Conservation (phyloP, 495 filamentous ascomycete genomes). For the Aspergillus cavernicola region DNA sequence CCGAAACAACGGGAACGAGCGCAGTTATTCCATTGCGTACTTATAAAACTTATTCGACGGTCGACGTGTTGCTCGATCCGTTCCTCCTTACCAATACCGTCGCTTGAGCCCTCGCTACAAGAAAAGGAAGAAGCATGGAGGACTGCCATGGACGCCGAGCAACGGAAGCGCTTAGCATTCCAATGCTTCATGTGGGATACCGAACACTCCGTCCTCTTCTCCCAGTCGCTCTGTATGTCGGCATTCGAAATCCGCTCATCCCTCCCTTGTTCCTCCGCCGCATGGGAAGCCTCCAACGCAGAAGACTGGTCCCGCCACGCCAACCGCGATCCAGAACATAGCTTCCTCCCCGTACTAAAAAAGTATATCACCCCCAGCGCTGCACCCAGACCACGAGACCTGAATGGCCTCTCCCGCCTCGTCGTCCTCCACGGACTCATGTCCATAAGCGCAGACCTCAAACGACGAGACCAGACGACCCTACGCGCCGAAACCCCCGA, state of each 20-base stretch:
- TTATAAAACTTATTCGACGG: conserved; percentile 56
- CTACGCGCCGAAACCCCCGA: conserved; percentile 36
- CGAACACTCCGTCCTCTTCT: conserved; percentile 54
- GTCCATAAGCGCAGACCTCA: conserved; percentile 54
- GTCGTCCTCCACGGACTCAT: conserved; percentile 53
- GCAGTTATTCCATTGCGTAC: conserved; percentile 53
- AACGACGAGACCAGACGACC: conserved; percentile 53
- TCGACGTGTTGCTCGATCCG: conserved; percentile 48
- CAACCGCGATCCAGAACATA: conserved; percentile 22
- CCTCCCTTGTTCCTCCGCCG: conserved; percentile 41
- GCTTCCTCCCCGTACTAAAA: conserved; percentile 48
- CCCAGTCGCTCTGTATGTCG: conserved; percentile 56
- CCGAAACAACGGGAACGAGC: conserved; percentile 53
- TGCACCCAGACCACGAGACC: conserved; percentile 27
- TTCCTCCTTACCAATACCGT: not conserved
- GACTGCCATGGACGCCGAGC: conserved; percentile 48
- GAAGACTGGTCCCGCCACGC: conserved; percentile 41
- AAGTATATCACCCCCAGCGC: conserved; percentile 44
- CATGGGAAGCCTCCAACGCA: conserved; percentile 51
- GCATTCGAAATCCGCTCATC: conserved; percentile 51
- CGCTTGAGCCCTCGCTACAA: not conserved
- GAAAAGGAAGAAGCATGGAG: conserved; percentile 31
- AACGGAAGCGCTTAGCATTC: conserved; percentile 50
- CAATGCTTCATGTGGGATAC: conserved; percentile 60
- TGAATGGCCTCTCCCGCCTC: conserved; percentile 46